Evolutionary conservation across 1,284 basidiomycete species (phyloP), one percentile per base, ranked within the genome.

Genomic region (Sanguinoderma infundibulare): DNA sequence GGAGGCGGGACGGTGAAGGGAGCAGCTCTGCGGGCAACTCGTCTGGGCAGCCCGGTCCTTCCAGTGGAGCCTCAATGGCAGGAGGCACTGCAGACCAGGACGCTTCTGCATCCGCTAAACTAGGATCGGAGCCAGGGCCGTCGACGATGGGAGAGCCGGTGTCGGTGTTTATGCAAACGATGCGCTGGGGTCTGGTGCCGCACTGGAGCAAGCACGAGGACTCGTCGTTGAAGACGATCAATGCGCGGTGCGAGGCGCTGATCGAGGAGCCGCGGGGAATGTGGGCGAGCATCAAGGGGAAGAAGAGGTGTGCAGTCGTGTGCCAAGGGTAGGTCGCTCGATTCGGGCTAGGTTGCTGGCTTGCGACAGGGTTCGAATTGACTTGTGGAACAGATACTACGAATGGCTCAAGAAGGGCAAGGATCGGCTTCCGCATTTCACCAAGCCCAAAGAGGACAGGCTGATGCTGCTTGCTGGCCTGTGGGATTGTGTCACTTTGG

Each of bases 131-230:
- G 14, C 53, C 3, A 34, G 56, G 34, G 22, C 50, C 32, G 36
- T 40, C 55, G 5, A 42, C 39, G 40, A 57, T 54, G 38, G 10
- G 20, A 5, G 32, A 35, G 30, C 34, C 32, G 12, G 10, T 35
- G 32, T 17, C 30, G 28, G 67, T 84, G 28, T 72, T 87, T 12
- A 70, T 91, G 66, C 88, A 91, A 34, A 85, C 87, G 5, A 94
- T 94, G 95, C 90, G 89, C 71, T 98, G 96, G 96, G 96, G 96
- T 0, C 81, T 98, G 2, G 84, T 95, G 1, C 94, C 94, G 0
- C 89, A 93, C 70, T 96, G 90, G 85, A 88, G 85, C 69, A 95
- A 94, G 71, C 83, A 89, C 42, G 85, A 89, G 57, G 84, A 90
- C 63, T 85, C 83, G 55, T 79, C 79, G 0, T 75, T 95, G 59